Conservation (phyloP, 2,329 filamentous ascomycete species). For the Pseudocercospora crystallina region DNA sequence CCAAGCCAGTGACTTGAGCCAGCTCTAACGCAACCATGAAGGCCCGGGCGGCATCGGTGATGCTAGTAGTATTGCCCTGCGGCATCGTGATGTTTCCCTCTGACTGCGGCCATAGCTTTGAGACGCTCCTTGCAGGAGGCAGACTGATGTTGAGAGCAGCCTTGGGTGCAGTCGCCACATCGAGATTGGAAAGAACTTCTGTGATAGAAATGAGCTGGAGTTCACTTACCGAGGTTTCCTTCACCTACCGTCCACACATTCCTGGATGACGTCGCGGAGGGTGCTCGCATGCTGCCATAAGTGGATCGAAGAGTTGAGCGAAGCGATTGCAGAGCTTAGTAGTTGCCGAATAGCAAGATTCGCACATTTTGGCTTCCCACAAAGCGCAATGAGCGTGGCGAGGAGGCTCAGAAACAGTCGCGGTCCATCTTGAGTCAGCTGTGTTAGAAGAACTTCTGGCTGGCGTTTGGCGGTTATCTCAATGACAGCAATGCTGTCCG, state of each 20-base stretch:
- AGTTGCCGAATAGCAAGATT: slow-evolving; percentile 42
- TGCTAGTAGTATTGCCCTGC: slow-evolving; percentile 37
- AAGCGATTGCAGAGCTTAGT: slow-evolving; percentile 38
- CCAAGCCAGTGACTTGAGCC: slow-evolving; percentile 17
- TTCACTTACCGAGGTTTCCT: slow-evolving; percentile 22
- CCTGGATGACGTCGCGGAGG: slow-evolving; percentile 40
- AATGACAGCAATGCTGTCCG: slow-evolving; percentile 76
- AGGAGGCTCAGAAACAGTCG: slow-evolving; percentile 57
- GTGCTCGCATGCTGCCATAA: slow-evolving; percentile 38
- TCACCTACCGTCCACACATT: slow-evolving; percentile 42
- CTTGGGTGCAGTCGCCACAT: slow-evolving; percentile 26
- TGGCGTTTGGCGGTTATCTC: slow-evolving; percentile 72
- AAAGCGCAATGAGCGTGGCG: slow-evolving; percentile 52
- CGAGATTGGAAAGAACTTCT: slow-evolving; percentile 50
- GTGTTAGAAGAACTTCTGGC: slow-evolving; percentile 61
- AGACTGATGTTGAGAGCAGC: slow-evolving; percentile 33
- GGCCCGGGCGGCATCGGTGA: slow-evolving; percentile 22
- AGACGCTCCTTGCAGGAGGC: slow-evolving; percentile 42
- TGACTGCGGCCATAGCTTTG: slow-evolving; percentile 39
- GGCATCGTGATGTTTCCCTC: slow-evolving; percentile 43
- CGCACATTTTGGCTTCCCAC: slow-evolving; percentile 43
- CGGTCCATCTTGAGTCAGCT: slow-evolving; percentile 39
- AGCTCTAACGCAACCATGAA: slow-evolving; percentile 30
- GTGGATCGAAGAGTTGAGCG: slow-evolving; percentile 37
- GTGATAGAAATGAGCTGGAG: slow-evolving; percentile 24